Base-by-base conservation (phyloP, 2,329 filamentous ascomycete species). In the Colletotrichum cuscutae region DNA sequence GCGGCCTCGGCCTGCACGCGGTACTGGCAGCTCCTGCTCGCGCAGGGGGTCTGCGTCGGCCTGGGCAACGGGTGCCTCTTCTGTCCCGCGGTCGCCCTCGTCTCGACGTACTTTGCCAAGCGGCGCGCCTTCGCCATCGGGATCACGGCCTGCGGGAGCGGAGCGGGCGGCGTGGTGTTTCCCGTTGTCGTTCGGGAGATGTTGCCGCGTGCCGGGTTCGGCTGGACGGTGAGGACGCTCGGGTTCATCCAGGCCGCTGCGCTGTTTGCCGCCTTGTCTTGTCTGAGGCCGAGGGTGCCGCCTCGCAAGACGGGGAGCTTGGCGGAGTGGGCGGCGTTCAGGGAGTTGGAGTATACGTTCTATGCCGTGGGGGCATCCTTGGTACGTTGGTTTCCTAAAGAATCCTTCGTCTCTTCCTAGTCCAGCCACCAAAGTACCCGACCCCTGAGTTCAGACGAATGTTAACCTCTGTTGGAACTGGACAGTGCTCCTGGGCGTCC, bases 231-330 rank as follows among this genome's bases (percentile, higher is more conserved):
- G 0, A 82, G 92, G 3, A 84, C 89, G 0, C 80, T 93, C 1
- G 92, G 87, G 0, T 92, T 93, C 76, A 85, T 94, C 30, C 97
- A 97, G 79, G 86, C 90, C 1, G 91, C 89, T 0, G 91, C 91
- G 19, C 90, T 97, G 65, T 88, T 92, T 4, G 88, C 95, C 61
- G 94, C 77, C 2, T 68, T 80, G 13, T 32, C 77, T 13, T 77
- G 81, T 4, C 75, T 82, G 35, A 75, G 75, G 57, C 76, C 78
- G 3, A 77, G 78, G 22, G 68, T 71, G 1, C 72, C 65, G 12
- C 75, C 75, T 37, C 60, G 62, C 26, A 71, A 82, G 68, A 76
- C 75, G 30, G 77, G 88, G 0, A 85, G 85, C 0, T 69, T 90
- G 6, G 80, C 91, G 68, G 83, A 84, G 12, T 80, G 79, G 78